phyloP scores from a whole-genome alignment of 148 eudicot species.

The Cornus controversa region DNA sequence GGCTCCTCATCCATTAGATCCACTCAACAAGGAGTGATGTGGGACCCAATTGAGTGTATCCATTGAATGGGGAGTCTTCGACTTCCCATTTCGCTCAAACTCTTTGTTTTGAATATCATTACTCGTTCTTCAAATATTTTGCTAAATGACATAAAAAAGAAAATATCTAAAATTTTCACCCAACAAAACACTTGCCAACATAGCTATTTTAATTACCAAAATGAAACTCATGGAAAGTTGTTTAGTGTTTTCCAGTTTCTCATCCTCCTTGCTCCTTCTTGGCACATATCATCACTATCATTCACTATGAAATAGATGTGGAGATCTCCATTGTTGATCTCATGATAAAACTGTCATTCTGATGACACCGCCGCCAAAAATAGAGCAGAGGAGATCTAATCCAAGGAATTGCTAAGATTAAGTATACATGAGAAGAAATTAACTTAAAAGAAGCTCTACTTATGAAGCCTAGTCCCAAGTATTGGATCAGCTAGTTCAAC shows the following conservation, averaged over 20 bases:
- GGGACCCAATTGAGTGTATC: no score
- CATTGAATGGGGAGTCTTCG: no score
- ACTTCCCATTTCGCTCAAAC: no score
- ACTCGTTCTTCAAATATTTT: no score
- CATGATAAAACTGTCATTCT: neutral
- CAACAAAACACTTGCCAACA: neutral
- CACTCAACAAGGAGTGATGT: no score
- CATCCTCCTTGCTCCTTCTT: neutral
- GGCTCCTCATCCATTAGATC: no score
- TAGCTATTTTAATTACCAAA: neutral
- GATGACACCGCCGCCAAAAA: neutral
- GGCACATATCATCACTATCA: neutral
- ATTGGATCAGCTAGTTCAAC: neutral
- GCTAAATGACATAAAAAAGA: neutral
- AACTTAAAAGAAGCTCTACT: neutral
- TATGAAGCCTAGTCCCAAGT: neutral
- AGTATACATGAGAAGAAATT: neutral
- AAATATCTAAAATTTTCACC: no score
- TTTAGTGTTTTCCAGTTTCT: neutral
- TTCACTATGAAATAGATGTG: neutral
- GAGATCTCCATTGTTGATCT: neutral
- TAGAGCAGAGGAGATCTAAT: neutral
- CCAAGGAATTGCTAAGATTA: neutral
- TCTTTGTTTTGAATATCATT: no score
- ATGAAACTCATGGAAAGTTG: neutral